Percentiles rank a stretch among this genome's conserved stretches.
These are phyloP conservation scores for Theobroma cacao DNA, from an alignment of 345 rosid genomes.

Conservation along the genomic window DNA sequence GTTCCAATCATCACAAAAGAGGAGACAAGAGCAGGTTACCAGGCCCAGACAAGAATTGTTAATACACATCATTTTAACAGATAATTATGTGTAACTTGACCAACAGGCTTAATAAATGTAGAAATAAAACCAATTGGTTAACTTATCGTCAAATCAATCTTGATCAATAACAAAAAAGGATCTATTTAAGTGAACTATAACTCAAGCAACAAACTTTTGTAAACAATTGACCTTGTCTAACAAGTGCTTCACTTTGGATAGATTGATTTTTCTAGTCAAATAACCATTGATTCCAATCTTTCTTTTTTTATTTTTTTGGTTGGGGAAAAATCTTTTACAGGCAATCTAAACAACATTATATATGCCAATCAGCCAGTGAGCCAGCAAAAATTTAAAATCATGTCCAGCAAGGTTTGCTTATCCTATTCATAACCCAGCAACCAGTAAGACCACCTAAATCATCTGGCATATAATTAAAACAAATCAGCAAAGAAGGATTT, in stretches of 20 bases:
- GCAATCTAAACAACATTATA: not conserved
- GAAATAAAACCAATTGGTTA: not conserved
- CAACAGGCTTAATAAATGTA: not conserved
- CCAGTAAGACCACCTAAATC: not conserved
- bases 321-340: not conserved
- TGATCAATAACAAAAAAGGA: not conserved
- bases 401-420: not conserved
- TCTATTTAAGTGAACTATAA: not conserved
- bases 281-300: no score
- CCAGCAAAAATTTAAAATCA: not conserved
- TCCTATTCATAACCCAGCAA: constrained; percentile 3
- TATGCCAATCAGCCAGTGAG: not conserved
- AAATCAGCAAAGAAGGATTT: not conserved
- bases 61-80: not conserved
- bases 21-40: not conserved
- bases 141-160: not conserved
- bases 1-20: not conserved
- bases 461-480: not conserved
- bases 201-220: not conserved
- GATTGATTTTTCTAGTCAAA: not conserved
- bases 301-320: not conserved
- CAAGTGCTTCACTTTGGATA: not conserved
- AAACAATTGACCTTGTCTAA: not conserved
- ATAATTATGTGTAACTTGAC: not conserved
- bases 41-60: not conserved